Evolutionary conservation across 805 yeast species (phyloP), one percentile per base, ranked within the genome.

Genomic region (Ogataea chonburiensis): DNA sequence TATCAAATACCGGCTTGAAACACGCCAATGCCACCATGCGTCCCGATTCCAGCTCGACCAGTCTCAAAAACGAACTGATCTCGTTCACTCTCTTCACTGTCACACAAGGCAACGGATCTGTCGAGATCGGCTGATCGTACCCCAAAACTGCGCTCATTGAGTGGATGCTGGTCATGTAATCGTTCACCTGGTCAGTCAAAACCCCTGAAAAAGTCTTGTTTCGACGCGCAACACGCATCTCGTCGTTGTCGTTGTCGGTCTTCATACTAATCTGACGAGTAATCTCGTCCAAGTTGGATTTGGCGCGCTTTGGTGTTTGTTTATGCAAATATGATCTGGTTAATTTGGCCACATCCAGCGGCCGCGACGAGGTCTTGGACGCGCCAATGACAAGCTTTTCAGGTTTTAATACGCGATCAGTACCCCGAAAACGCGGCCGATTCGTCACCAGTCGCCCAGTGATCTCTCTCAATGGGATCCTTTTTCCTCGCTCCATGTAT

Each of bases 41-140:
- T 20, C 34, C 26, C 14, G 12, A 10, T n/a, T 31, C 41, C 16
- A 40, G 17, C 17, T 22, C 27, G n/a, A 37, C 46, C 10, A 41
- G 7, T 14, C 26, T 8, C 36, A 45, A 31, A 9, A 21, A 22
- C 5, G 20, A 5, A 8, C 43, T 37, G 2, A 45, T 14, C 26
- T 17, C 24, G 8, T 30, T 18, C 9, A 45, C 22, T 2, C 13
- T 24, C 17, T 18, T 11, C 3, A 39, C n/a, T 4, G 18, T 14
- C 6, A 26, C 24, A 11, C 34, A 12, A 3, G 38, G 7, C 20
- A 29, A 29, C 7, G 18, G 22, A 5, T 28, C 33, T 12, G 37
- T 40, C 1, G 45, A 30, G 18, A 47, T 14, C 9, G 47, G 49
- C 29, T 40, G 41, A n/a, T 37, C 42, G 33, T 44, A 47, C n/a